A percentile compares a stretch with the other conserved stretches of the same genome.
Evolutionary conservation across 768 basidiomycete species (phyloP).

Genomic region (Trametes gibbosa): DNA sequence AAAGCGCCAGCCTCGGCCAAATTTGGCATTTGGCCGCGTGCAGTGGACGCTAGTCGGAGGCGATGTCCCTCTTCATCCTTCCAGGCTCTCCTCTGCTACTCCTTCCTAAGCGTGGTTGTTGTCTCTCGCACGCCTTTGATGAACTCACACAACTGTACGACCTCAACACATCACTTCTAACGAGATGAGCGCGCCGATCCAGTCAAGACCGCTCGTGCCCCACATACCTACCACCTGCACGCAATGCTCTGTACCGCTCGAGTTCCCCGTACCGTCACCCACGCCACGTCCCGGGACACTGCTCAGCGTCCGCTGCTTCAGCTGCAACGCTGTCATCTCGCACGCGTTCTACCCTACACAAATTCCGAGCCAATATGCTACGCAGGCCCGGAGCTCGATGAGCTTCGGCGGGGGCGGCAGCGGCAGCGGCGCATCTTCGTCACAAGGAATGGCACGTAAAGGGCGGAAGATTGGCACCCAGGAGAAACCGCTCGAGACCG

Average conservation of each 20-base stretch:
- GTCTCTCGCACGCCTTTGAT: no score
- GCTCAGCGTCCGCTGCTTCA: constrained; percentile 68
- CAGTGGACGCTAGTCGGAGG: no score
- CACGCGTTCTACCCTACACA: constrained; percentile 72
- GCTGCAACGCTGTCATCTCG: constrained; percentile 56
- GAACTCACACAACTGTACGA: neutral
- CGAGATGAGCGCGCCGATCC: constrained; percentile 38
- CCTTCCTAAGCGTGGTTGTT: no score
- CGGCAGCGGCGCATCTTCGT: constrained; percentile 9
- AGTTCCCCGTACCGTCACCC: constrained; percentile 67
- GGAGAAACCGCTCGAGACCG: constrained; percentile 82
- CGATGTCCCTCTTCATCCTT: no score
- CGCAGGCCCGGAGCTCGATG: neutral
- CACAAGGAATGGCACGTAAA: constrained; percentile 34
- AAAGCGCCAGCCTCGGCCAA: no score
- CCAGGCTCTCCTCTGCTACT: no score
- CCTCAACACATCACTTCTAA: neutral
- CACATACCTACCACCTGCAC: constrained; percentile 66
- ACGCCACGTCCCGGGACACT: constrained; percentile 53
- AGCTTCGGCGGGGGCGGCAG: constrained; percentile 3
- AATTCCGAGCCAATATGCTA: constrained; percentile 33
- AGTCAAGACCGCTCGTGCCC: constrained; percentile 63
- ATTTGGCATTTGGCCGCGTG: no score
- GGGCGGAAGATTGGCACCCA: constrained; percentile 86
- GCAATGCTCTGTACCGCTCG: constrained; percentile 52